Evolutionary conservation across 2,329 filamentous ascomycete genomes (phyloP), one percentile per base, ranked within the genome.

Genomic region (Ophiosphaerella narmari): DNA sequence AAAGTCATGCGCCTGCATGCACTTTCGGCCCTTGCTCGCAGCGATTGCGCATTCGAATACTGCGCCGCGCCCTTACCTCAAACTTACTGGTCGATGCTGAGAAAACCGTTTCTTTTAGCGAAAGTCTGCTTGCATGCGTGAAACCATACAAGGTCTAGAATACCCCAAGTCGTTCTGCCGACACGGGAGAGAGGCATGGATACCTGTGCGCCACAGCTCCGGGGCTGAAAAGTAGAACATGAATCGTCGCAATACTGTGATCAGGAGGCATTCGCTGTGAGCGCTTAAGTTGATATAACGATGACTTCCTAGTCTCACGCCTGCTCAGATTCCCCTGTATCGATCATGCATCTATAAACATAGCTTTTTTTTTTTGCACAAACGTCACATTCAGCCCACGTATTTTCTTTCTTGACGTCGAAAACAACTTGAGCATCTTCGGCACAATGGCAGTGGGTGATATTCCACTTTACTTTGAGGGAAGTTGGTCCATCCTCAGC

Each of bases 401-500:
- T 8, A 29, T 29, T 7, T 29, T 29, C 26, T 2, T 8, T 11
- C 26, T 29, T 29, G 11, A 4, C 18, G 4, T 21, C 18, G 11
- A 29, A 29, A 7, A 29, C 26, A 11, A 29, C 7, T 29, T 29
- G 7, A 29, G 6, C 39, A 29, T 4, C 39, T 11, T n/a, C 18
- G 12, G 11, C 29, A 33, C 14, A 13, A 43, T 43, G 40, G 21
- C 33, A 14, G 35, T 32, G 24, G 43, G 33, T 7, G 43, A 37
- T 13, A 45, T 38, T 16, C 43, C 43, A 16, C 34, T 45, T 13
- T 45, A 45, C 16, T 45, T 38, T 26, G 43, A 45, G 24, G 33
- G 34, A 21, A 45, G 43, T 34, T 45, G 43, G 43, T 37, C 43
- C 7, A 45, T 45, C 34, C 34, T 45, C 3, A 45, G 43, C 16